phyloP scores from a whole-genome alignment of 805 yeast genomes.

The Pichia nakasei region DNA sequence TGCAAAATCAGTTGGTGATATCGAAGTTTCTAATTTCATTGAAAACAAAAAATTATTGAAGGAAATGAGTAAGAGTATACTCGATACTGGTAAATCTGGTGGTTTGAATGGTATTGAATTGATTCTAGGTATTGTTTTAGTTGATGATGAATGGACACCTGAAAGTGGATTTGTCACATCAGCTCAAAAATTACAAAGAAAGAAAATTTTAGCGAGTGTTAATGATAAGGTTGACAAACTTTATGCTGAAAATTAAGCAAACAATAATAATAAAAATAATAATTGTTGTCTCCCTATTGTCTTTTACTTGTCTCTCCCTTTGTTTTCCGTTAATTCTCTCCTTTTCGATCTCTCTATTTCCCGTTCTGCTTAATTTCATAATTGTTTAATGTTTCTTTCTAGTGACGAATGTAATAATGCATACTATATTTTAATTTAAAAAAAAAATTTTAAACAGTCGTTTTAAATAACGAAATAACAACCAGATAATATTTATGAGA shows the following conservation, averaged over 20 bases:
- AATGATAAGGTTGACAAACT: conserved; percentile 59
- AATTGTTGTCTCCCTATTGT: neutral
- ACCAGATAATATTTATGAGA: no score
- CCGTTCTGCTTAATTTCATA: neutral
- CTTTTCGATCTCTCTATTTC: neutral
- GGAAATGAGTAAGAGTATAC: conserved; percentile 48
- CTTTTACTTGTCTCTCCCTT: neutral
- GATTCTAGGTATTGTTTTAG: conserved; percentile 64
- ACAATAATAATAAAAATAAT: no score
- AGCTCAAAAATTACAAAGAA: conserved; percentile 94
- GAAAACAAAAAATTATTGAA: conserved; percentile 47
- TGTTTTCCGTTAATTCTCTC: neutral
- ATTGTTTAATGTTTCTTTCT: neutral
- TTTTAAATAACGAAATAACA: no score
- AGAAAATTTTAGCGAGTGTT: conserved; percentile 68
- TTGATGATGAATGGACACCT: conserved; percentile 96
- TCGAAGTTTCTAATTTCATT: conserved; percentile 37
- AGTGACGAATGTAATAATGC: no score
- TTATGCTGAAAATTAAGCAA: conserved; percentile 29
- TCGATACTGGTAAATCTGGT: conserved; percentile 69
- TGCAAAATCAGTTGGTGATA: conserved; percentile 25
- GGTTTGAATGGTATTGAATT: conserved; percentile 85
- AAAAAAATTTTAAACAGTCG: no score
- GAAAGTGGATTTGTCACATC: conserved; percentile 88
- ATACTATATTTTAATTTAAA: no score